phyloP scores from a whole-genome alignment of 73 alveolate genomes.

The Diophrys appendiculata region DNA sequence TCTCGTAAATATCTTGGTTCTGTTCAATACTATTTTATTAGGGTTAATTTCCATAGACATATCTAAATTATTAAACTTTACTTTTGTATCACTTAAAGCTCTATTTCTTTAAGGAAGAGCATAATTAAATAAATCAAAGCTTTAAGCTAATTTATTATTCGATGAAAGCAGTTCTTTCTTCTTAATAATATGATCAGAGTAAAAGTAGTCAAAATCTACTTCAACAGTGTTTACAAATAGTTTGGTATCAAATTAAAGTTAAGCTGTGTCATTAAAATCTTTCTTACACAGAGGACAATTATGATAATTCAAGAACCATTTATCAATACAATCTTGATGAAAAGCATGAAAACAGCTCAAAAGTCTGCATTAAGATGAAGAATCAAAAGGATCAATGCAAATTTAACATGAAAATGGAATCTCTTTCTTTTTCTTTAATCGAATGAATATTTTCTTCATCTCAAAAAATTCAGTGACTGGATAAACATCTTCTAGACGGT shows the following conservation, averaged over 20 bases:
- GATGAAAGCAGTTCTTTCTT: background rate
- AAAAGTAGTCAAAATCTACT: background rate
- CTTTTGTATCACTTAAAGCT: background rate
- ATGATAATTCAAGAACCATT: background rate
- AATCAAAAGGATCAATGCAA: background rate
- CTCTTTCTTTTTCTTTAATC: background rate
- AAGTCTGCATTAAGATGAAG: background rate
- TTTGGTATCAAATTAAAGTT: background rate
- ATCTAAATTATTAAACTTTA: background rate
- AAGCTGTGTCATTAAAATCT: background rate
- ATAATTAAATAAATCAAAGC: background rate
- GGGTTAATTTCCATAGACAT: background rate
- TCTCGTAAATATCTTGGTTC: background rate
- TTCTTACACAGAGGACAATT: conserved; percentile 8
- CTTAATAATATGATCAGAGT: conserved; percentile 8
- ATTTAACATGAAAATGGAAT: background rate
- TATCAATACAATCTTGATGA: background rate
- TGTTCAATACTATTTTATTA: background rate
- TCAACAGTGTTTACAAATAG: background rate
- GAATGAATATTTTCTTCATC: background rate
- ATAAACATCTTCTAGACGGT: background rate
- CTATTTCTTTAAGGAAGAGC: background rate
- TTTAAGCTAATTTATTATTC: background rate
- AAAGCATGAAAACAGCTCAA: background rate
- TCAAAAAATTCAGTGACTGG: background rate